Evolutionary conservation across 257 asterid species (phyloP).

Genomic region (Capsicum chinense): DNA sequence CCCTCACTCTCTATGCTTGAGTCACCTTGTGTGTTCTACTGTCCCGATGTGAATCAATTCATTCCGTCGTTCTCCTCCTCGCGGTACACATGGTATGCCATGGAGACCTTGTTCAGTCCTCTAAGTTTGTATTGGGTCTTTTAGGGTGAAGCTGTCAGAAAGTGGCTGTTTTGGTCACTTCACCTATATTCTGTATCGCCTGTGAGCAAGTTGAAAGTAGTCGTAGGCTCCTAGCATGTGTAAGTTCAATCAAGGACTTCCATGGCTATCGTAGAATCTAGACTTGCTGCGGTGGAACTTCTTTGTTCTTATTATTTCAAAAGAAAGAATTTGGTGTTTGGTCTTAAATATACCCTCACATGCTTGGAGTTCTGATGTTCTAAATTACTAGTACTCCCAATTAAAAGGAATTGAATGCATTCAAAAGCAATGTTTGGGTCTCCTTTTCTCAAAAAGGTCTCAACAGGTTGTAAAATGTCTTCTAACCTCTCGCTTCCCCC

Average conservation of each 20-base stretch:
- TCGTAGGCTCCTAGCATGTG: neutral
- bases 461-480: neutral
- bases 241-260: neutral
- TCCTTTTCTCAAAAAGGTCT: neutral
- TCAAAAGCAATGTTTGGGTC: neutral
- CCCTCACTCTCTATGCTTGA: constrained; percentile 19
- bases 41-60: constrained; percentile 1
- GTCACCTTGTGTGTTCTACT: constrained; percentile 21
- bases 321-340: constrained; percentile 10
- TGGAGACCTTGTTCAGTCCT: neutral
- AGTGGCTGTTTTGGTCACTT: neutral
- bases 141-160: constrained; percentile 16
- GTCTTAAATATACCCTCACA: constrained; percentile 5
- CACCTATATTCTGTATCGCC: constrained; percentile 1
- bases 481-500: neutral
- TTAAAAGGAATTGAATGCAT: constrained; percentile 12
- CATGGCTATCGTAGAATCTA: constrained; percentile 14
- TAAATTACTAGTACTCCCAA: constrained; percentile 2
- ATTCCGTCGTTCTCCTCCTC: neutral
- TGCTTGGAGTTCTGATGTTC: neutral
- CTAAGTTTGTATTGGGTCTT: constrained; percentile 17
- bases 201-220: constrained; percentile 3
- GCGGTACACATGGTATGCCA: neutral
- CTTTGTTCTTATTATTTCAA: neutral
- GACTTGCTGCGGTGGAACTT: neutral